phyloP scores from a whole-genome alignment of 2,329 filamentous ascomycete species.

The Cercospora sp. region DNA sequence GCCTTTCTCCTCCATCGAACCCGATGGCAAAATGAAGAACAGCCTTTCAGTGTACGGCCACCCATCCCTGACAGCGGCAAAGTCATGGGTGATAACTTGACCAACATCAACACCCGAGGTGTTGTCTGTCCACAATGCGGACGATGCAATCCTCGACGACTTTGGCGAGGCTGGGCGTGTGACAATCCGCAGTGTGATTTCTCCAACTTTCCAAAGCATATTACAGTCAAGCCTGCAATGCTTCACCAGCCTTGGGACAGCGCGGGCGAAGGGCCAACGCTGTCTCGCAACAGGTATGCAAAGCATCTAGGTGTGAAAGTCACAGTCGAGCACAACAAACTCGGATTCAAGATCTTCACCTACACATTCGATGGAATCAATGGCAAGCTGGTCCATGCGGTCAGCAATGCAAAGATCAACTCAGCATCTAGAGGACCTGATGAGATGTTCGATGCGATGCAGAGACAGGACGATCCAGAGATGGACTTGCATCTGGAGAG shows the following conservation, averaged over 20 bases:
- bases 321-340: conserved; percentile 36
- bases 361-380: conserved; percentile 52
- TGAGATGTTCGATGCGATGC: conserved; percentile 57
- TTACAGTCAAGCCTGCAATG: conserved; percentile 28
- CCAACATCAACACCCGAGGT: conserved; percentile 59
- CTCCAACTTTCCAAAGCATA: conserved; percentile 30
- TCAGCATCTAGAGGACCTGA: conserved; percentile 58
- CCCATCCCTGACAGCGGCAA: conserved; percentile 43
- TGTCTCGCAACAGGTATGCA: conserved; percentile 33
- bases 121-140: conserved; percentile 67
- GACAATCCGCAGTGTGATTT: conserved; percentile 54
- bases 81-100: conserved; percentile 50
- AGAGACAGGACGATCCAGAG: conserved; percentile 33
- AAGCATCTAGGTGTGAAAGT: conserved; percentile 39
- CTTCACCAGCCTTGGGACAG: conserved; percentile 36
- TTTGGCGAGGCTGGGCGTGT: conserved; percentile 66
- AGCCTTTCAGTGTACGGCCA: conserved; percentile 45
- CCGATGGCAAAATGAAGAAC: conserved; percentile 43
- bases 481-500: conserved; percentile 44
- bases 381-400: conserved; percentile 56
- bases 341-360: conserved; percentile 47
- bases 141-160: conserved; percentile 60
- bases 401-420: conserved; percentile 57
- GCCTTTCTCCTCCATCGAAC: conserved; percentile 60
- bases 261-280: conserved; percentile 33